Conservation (phyloP, 2,329 filamentous ascomycete species). For the Alternaria gaisen region DNA sequence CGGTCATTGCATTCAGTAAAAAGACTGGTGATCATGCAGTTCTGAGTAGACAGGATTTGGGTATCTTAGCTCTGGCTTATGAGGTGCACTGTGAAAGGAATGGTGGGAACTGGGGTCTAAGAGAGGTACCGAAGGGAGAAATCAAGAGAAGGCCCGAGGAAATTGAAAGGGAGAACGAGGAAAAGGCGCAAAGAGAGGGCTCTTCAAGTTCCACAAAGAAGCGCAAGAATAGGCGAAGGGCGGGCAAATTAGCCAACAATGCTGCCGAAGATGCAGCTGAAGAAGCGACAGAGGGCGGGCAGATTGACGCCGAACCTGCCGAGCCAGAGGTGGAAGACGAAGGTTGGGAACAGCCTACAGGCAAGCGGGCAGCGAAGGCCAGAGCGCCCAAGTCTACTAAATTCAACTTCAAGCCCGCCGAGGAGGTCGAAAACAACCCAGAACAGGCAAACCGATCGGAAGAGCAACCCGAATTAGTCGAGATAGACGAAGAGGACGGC, state of each 20-base stretch:
- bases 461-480: background rate
- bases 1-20: constrained; percentile 84
- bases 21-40: constrained; percentile 90
- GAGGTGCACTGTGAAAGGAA: constrained; percentile 94
- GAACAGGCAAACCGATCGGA: constrained; percentile 7
- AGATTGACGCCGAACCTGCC: background rate
- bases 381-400: constrained; percentile 17
- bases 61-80: constrained; percentile 88
- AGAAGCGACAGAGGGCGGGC: constrained; percentile 7
- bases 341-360: constrained; percentile 22
- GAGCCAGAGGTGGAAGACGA: constrained; percentile 12
- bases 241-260: constrained; percentile 1
- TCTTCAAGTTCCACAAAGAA: constrained; percentile 17
- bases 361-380: constrained; percentile 21
- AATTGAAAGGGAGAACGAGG: constrained; percentile 14
- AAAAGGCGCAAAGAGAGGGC: constrained; percentile 28
- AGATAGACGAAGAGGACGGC: constrained; percentile 13
- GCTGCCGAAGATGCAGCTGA: background rate
- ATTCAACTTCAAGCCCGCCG: constrained; percentile 19
- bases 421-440: constrained; percentile 12
- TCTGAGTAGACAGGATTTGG: constrained; percentile 86
- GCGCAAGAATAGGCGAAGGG: constrained; percentile 14
- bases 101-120: constrained; percentile 85
- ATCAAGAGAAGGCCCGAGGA: constrained; percentile 63
- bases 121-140: constrained; percentile 82